A percentile compares a stretch with the other conserved stretches of the same genome.
Evolutionary conservation across 176 grass and related monocot species (phyloP).

Genomic region (Oryza australiensis): DNA sequence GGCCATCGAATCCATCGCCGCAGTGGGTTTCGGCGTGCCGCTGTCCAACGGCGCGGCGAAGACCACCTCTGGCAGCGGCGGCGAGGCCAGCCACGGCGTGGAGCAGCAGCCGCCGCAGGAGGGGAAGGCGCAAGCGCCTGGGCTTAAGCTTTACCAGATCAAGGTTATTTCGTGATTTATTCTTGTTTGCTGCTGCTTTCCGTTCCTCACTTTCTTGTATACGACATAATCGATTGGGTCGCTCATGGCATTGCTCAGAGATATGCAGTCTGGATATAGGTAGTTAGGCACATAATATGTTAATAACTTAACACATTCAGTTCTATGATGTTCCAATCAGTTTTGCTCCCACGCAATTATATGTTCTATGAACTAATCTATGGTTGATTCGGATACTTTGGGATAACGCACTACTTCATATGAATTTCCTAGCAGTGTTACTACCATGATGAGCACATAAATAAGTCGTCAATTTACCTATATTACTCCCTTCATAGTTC

Average conservation of each 20-base stretch:
- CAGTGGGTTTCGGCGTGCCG: constrained; percentile 42
- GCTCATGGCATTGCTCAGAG: not conserved
- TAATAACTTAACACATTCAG: not conserved
- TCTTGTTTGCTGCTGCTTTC: not conserved
- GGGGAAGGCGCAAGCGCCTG: constrained; percentile 35
- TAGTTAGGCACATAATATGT: too few relatives aligned
- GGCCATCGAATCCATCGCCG: constrained; percentile 71
- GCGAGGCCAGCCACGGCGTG: constrained; percentile 9
- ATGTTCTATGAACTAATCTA: constrained; percentile 5
- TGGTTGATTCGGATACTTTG: not conserved
- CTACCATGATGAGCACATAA: not conserved
- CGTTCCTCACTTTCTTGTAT: not conserved
- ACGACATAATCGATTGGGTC: not conserved
- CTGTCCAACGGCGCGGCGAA: constrained; percentile 45
- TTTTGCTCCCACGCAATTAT: not conserved
- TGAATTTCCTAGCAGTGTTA: not conserved
- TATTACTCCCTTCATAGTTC: not conserved
- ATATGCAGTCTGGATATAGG: too few relatives aligned
- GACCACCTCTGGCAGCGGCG: constrained; percentile 5
- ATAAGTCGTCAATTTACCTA: not conserved
- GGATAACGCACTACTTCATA: not conserved
- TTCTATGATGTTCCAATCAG: not conserved
- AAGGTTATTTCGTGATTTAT: constrained; percentile 49
- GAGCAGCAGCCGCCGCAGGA: constrained; percentile 35
- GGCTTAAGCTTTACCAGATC: constrained; percentile 92